These are phyloP conservation scores for Scleroderma bovista DNA, from an alignment of 768 basidiomycete genomes.

Conservation along the genomic window DNA sequence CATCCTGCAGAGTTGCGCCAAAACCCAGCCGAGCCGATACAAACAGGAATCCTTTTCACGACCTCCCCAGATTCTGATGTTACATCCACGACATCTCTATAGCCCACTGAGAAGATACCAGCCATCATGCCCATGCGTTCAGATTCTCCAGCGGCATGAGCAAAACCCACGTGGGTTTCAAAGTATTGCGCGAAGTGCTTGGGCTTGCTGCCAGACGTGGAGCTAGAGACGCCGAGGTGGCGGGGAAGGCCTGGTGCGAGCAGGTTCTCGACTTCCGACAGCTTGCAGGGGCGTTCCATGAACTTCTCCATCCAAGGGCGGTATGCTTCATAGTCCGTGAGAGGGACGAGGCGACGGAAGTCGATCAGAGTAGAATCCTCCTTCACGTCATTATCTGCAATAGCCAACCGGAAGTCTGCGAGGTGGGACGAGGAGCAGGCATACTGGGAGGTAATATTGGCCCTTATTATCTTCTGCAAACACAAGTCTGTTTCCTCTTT, in stretches of 20 bases:
- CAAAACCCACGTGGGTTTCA: not conserved
- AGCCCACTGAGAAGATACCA: not conserved
- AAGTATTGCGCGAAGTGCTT: slow-evolving; percentile 10
- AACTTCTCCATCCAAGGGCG: slow-evolving; percentile 1
- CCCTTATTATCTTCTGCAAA: too few relatives aligned
- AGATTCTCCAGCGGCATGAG: not conserved
- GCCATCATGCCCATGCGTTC: not conserved
- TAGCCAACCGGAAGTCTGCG: too few relatives aligned
- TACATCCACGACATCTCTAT: not conserved
- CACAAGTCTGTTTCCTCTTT: too few relatives aligned
- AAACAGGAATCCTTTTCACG: not conserved
- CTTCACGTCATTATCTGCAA: too few relatives aligned
- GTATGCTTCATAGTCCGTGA: slow-evolving; percentile 4
- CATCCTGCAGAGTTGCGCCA: not conserved
- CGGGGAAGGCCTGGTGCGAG: slow-evolving; percentile 3
- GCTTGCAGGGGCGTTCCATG: not conserved
- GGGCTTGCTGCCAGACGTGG: slow-evolving; percentile 3
- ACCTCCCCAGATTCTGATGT: not conserved
- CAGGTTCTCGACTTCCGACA: not conserved
- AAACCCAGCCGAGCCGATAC: not conserved
- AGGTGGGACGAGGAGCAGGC: too few relatives aligned
- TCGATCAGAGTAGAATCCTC: too few relatives aligned
- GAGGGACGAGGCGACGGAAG: not conserved
- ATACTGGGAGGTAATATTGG: too few relatives aligned
- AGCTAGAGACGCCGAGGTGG: not conserved